Evolutionary conservation across 352 stramenopile species (phyloP), one percentile per base, ranked within the genome.

Genomic region (Saprolegnia diclina): DNA sequence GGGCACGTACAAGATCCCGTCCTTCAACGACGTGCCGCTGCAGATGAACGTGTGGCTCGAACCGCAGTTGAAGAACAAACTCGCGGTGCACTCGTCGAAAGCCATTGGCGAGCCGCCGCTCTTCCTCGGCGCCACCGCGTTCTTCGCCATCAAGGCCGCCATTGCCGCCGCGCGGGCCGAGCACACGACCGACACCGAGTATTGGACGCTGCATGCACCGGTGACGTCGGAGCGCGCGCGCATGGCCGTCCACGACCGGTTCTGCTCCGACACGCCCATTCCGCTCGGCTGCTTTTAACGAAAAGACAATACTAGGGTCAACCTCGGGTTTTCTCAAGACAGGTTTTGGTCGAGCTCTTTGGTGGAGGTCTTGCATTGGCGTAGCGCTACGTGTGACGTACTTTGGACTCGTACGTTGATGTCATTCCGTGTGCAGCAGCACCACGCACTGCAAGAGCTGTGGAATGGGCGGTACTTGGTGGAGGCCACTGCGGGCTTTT

Each of bases 1-100:
- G 0, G 95, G 95, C 10, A 95, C 87, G 0, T 99, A 99, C 85
- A 99, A 99, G 77, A 98, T 98, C 72, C 95, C 96, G 46, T 90
- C 92, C 32, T 97, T 97, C 52, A 99, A 99, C 72, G 95, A 99
- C 72, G 81, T 98, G 18, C 95, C 95, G 0, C 77, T 97, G 56
- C 79, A 96, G 40, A 98, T 99, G 71, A 89, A 97, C 74, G 90
- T 99, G 16, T 96, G 87, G 76, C 82, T 99, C 11, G 82, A 98
- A 73, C 88, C 96, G 21, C 88, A 96, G 74, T 83, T 81, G 26
- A 90, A 95, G 56, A 99, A 99, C 77, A 85, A 87, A 45, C 96
- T 97, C 71, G 92, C 92, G 14, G 94, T 99, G 0, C 94, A 98
- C 74, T 98, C 89, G 37, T 98, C 89, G 67, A 98, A 98, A 66